Conservation (phyloP, 202 grass and related monocot genomes). For the Musa balbisiana region DNA sequence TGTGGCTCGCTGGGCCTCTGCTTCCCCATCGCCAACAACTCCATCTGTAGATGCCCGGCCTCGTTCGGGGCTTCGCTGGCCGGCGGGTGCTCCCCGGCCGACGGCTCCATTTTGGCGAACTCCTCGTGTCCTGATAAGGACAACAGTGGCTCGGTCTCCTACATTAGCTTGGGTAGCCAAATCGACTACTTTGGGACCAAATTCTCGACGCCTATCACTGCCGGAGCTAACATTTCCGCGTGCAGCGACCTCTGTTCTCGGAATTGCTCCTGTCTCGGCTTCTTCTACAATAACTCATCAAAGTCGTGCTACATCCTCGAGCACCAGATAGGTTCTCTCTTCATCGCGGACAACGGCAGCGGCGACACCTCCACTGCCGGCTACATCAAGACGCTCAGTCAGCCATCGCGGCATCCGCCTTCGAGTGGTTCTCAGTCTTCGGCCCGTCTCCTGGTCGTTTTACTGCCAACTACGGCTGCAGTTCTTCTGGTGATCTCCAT, state of each 20-base stretch:
- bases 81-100: slow-evolving; percentile 6
- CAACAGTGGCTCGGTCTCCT: neutral
- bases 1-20: slow-evolving; percentile 7
- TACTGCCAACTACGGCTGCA: slow-evolving; percentile 24
- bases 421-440: slow-evolving; percentile 9
- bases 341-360: neutral
- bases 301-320: slow-evolving; percentile 45
- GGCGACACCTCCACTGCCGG: slow-evolving; percentile 2
- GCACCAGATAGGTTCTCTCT: slow-evolving; percentile 40
- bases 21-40: neutral
- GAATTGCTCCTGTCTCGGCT: slow-evolving; percentile 12
- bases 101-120: neutral
- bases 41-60: neutral
- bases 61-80: neutral
- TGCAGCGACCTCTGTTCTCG: slow-evolving; percentile 5
- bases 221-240: neutral
- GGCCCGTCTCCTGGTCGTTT: slow-evolving; percentile 36
- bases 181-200: slow-evolving; percentile 9
- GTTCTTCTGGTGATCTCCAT: slow-evolving; percentile 29
- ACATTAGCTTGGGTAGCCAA: neutral
- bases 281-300: slow-evolving; percentile 21
- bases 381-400: slow-evolving; percentile 42
- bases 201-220: slow-evolving; percentile 3
- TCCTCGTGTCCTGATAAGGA: neutral
- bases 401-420: neutral